phyloP scores from a whole-genome alignment of 495 filamentous ascomycete species.

The Penicillium maclennaniae region DNA sequence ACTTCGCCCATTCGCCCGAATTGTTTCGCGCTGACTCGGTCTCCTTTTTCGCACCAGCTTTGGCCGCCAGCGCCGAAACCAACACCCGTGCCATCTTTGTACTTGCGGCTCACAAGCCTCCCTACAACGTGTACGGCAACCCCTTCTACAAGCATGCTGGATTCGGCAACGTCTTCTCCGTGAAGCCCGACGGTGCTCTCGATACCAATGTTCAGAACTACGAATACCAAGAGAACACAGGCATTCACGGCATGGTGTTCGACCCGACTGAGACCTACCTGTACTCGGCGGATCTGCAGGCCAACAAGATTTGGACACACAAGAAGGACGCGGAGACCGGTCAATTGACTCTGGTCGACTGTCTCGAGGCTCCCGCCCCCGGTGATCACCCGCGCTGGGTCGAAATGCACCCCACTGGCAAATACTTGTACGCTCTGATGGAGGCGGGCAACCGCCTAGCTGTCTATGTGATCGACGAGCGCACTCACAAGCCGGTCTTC shows the following conservation, averaged over 20 bases:
- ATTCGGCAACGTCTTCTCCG: slow-evolving; percentile 73
- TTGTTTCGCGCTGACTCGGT: neutral
- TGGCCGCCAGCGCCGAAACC: slow-evolving; percentile 62
- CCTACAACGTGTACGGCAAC: slow-evolving; percentile 78
- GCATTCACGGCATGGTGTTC: slow-evolving; percentile 87
- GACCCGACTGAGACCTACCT: slow-evolving; percentile 79
- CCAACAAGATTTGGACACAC: slow-evolving; percentile 85
- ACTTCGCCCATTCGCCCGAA: neutral
- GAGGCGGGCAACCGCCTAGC: slow-evolving; percentile 76
- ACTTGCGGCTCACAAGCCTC: slow-evolving; percentile 68
- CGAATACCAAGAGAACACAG: slow-evolving; percentile 66
- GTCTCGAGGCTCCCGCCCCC: slow-evolving; percentile 63
- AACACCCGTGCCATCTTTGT: slow-evolving; percentile 86
- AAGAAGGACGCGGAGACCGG: slow-evolving; percentile 62
- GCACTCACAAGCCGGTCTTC: slow-evolving; percentile 75
- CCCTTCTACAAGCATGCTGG: slow-evolving; percentile 84
- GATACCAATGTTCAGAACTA: slow-evolving; percentile 74
- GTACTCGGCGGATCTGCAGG: slow-evolving; percentile 79
- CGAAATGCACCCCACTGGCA: slow-evolving; percentile 68
- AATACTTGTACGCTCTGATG: slow-evolving; percentile 81
- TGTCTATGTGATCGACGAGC: slow-evolving; percentile 74
- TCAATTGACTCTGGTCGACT: slow-evolving; percentile 61
- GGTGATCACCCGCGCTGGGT: slow-evolving; percentile 82
- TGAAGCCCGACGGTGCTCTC: slow-evolving; percentile 57
- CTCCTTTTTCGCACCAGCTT: slow-evolving; percentile 40